Evolutionary conservation across 2,329 filamentous ascomycete genomes (phyloP).

Genomic region (Hyphodiscus sp.): DNA sequence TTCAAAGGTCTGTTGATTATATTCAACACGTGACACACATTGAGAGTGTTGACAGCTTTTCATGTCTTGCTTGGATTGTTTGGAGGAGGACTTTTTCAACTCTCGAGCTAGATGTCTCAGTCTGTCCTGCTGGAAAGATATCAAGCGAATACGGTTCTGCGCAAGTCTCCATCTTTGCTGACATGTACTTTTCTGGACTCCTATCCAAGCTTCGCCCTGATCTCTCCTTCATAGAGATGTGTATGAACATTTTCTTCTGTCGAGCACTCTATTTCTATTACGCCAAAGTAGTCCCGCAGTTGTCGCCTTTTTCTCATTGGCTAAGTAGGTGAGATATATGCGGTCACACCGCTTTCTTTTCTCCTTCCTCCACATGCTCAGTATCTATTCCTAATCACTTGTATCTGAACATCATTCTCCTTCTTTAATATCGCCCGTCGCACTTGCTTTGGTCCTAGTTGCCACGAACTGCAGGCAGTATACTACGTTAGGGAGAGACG

Average conservation of each 20-base stretch:
- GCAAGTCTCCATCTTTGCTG: not conserved
- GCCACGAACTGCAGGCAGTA: not conserved
- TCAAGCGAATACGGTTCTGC: too few species aligned
- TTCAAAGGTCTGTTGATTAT: not conserved
- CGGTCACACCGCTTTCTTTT: not conserved
- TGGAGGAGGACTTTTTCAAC: not conserved
- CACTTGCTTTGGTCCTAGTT: not conserved
- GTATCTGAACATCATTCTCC: not conserved
- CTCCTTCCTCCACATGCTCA: not conserved
- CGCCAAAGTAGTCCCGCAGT: not conserved
- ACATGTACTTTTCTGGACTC: not conserved
- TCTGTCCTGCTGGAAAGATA: not conserved
- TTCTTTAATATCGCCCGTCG: not conserved
- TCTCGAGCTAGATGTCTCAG: not conserved
- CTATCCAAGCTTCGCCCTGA: not conserved
- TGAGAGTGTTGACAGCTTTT: not conserved
- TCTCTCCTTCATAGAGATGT: not conserved
- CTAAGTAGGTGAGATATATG: not conserved
- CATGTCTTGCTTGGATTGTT: not conserved
- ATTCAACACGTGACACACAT: not conserved
- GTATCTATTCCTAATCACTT: not conserved
- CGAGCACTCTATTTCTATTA: not conserved
- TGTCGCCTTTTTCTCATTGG: not conserved
- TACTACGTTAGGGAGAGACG: not conserved
- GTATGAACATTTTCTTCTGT: not conserved